Evolutionary conservation across 2,329 filamentous ascomycete species (phyloP), one percentile per base, ranked within the genome.

Genomic region (Tolypocladium guangdongense): DNA sequence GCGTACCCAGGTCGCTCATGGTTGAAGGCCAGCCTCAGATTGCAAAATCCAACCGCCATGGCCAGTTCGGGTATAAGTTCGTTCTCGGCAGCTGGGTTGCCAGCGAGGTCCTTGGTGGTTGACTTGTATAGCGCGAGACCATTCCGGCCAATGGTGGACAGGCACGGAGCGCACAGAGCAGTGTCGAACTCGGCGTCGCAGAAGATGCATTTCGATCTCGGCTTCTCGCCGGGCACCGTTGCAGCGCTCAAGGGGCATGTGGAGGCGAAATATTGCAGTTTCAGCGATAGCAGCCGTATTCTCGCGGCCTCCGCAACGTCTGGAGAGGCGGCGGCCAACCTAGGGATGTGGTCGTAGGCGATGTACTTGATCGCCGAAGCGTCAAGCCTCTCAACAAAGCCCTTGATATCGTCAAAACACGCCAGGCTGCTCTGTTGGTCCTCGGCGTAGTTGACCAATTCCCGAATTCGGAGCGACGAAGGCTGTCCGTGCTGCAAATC

Each of bases 361-460:
- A 79, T 59, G 27, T 68, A 61, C 43, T 67, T 68, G 8, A 73
- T 59, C 7, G 77, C 75, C 0, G 65, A 59, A 2, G 69, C 63
- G 1, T 62, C 66, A 0, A 82, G 67, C 22, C 65, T 62, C 41
- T 74, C 69, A 3, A 75, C 63, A 52, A 75, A 77, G 1, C 57
- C 56, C 55, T 73, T 77, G 41, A 78, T 59, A 49, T 78, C 77
- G 36, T 73, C 70, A 52, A 80, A 79, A 53, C 68, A 75, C 7
- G 69, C 66, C 5, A 67, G 62, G n/a, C 65, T 69, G 0, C 57
- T 56, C n/a, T 62, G 64, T 52, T 74, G 66, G 36, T 67, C 63
- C 2, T 67, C 56, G 22, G 75, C 60, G 46, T 72, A 72, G 14
- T 62, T 59, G 14, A 68, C 53, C 12, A 78, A 55, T 35, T 70